These are phyloP conservation scores for Musa balbisiana DNA, from an alignment of 202 grass and related monocot species.

Conservation along the genomic window DNA sequence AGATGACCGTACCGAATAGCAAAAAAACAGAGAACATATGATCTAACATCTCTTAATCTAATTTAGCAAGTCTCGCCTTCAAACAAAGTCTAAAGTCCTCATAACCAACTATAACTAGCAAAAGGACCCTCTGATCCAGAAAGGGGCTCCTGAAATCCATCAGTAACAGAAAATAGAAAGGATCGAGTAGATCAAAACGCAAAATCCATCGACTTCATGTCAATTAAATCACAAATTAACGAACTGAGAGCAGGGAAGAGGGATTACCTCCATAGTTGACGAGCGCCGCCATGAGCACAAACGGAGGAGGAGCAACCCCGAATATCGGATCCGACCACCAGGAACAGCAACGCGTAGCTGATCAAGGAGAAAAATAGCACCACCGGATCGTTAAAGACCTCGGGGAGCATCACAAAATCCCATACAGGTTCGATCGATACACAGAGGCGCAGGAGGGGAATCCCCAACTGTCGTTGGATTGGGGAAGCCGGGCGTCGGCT, in stretches of 20 bases:
- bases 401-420: not conserved
- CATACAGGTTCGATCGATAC: not conserved
- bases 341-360: not conserved
- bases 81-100: no score
- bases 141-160: no score
- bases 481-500: no score
- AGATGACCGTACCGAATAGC: no score
- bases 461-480: no score
- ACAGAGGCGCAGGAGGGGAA: not conserved
- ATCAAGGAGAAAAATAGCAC: not conserved
- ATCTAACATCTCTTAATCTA: no score
- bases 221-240: no score
- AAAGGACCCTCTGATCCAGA: no score
- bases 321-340: not conserved
- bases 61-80: no score
- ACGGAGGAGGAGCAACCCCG: not conserved
- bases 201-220: not conserved
- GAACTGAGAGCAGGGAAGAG: not conserved
- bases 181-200: not conserved
- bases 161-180: not conserved
- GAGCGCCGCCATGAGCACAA: constrained; percentile 7
- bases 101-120: no score
- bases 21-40: no score
- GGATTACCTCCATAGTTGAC: constrained; percentile 15
- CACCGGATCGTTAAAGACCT: not conserved